Conservation (phyloP, 2,329 filamentous ascomycete species). For the Sporothrix variecibatus region DNA sequence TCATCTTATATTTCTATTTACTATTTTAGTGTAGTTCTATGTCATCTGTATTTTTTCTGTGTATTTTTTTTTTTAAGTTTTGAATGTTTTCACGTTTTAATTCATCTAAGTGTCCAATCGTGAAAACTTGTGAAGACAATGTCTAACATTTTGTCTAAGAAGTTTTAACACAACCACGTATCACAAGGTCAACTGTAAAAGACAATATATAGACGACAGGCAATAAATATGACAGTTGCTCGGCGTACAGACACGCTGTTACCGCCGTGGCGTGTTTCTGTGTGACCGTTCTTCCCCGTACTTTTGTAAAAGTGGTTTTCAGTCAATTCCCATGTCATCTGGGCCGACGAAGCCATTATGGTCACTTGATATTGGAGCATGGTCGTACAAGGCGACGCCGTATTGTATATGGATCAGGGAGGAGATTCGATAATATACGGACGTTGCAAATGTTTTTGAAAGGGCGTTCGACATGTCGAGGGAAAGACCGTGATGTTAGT, state of each 20-base stretch:
- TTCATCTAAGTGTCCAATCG: not conserved
- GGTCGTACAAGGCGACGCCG: not conserved
- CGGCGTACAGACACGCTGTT: not conserved
- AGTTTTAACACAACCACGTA: no score
- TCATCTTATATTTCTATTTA: not conserved
- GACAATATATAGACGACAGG: not conserved
- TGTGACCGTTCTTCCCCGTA: not conserved
- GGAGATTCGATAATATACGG: not conserved
- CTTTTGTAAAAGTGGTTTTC: not conserved
- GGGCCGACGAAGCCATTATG: no score
- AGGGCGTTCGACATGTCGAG: not conserved
- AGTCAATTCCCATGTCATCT: not conserved
- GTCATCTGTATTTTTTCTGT: not conserved
- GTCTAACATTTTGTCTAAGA: not conserved
- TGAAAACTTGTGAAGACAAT: not conserved
- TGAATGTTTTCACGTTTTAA: not conserved
- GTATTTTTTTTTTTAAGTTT: not conserved
- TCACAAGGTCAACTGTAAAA: not conserved
- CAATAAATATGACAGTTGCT: not conserved
- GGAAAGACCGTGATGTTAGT: not conserved
- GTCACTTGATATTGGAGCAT: not conserved
- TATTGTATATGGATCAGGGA: not conserved
- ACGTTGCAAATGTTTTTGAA: not conserved
- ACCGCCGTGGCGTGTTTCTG: not conserved
- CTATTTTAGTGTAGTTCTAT: no score